Percentiles rank a stretch among this genome's conserved stretches.
Evolutionary conservation across 805 yeast species (phyloP).

Genomic region (Lachancea quebecensis): DNA sequence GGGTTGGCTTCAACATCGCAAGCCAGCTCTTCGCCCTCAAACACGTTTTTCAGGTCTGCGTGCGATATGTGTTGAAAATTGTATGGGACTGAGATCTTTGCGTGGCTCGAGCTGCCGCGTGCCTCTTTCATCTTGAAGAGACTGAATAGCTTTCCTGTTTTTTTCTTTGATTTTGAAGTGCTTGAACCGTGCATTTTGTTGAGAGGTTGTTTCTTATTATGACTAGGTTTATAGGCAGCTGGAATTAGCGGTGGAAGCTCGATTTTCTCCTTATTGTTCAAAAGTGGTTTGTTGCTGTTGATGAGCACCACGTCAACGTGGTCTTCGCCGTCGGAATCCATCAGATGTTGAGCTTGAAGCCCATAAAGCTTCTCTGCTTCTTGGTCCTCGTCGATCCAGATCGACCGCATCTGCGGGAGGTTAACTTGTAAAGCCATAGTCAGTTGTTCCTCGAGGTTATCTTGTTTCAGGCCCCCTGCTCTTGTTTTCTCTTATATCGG

Average conservation of each 20-base stretch:
- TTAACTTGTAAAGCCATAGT: constrained; percentile 8
- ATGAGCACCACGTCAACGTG: constrained; percentile 29
- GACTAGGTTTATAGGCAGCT: constrained; percentile 9
- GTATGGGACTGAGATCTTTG: constrained; percentile 34
- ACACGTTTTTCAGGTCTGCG: constrained; percentile 23
- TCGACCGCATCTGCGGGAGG: constrained; percentile 35
- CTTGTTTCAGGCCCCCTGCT: not conserved
- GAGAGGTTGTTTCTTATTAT: constrained; percentile 3
- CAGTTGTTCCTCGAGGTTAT: too few species aligned
- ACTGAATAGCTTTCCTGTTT: constrained; percentile 23
- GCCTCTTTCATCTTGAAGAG: constrained; percentile 25
- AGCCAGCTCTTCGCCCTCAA: constrained; percentile 5
- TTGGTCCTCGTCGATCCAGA: constrained; percentile 38
- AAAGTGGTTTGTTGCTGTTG: constrained; percentile 31
- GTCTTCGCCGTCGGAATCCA: constrained; percentile 23
- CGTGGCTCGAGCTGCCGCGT: constrained; percentile 8
- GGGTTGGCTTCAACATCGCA: constrained; percentile 4
- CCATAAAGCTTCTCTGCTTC: constrained; percentile 32
- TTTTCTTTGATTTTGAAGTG: constrained; percentile 8
- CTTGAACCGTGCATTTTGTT: not conserved
- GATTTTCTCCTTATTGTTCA: constrained; percentile 31
- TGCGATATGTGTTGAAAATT: constrained; percentile 37
- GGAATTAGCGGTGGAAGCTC: constrained; percentile 34
- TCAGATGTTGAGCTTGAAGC: constrained; percentile 24
- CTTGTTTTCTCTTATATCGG: constrained; percentile 1